Percentiles rank a stretch among this genome's conserved stretches.
These are phyloP conservation scores for Platanus orientalis DNA, from an alignment of 164 flowering plant genomes.

Conservation along the genomic window DNA sequence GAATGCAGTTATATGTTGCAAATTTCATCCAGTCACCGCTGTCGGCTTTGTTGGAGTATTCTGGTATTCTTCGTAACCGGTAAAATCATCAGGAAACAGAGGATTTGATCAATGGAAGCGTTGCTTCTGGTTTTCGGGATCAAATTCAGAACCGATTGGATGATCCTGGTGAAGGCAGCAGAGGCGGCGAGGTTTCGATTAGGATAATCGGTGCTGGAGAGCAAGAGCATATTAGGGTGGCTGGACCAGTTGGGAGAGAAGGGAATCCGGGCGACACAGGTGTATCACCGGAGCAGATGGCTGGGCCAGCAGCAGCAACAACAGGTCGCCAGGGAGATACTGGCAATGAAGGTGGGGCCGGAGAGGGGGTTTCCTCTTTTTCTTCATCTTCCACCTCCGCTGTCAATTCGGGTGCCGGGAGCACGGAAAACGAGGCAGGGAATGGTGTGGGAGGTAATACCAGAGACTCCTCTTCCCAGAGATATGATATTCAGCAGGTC, in stretches of 20 bases:
- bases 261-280: slow-evolving; percentile 13
- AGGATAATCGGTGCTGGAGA: slow-evolving; percentile 81
- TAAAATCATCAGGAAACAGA: slow-evolving; percentile 50
- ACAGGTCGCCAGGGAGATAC: slow-evolving; percentile 34
- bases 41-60: slow-evolving; percentile 78
- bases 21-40: slow-evolving; percentile 76
- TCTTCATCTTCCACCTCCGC: slow-evolving; percentile 7
- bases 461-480: slow-evolving; percentile 85
- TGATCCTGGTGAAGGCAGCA: slow-evolving; percentile 22
- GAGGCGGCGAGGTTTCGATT: slow-evolving; percentile 85
- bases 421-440: slow-evolving; percentile 43
- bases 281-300: slow-evolving; percentile 18
- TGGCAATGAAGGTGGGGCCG: slow-evolving; percentile 32
- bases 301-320: slow-evolving; percentile 9
- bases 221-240: slow-evolving; percentile 49
- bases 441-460: slow-evolving; percentile 43
- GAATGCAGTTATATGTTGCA: slow-evolving; percentile 60
- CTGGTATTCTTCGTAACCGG: slow-evolving; percentile 66
- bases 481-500: slow-evolving; percentile 97
- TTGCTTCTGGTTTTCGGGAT: slow-evolving; percentile 16
- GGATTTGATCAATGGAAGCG: slow-evolving; percentile 26
- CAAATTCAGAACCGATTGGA: slow-evolving; percentile 24
- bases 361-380: slow-evolving; percentile 33
- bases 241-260: slow-evolving; percentile 16
- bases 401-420: slow-evolving; percentile 16